These are phyloP conservation scores for Alternaria metachromatica DNA, from an alignment of 2,329 filamentous ascomycete genomes.

Conservation along the genomic window DNA sequence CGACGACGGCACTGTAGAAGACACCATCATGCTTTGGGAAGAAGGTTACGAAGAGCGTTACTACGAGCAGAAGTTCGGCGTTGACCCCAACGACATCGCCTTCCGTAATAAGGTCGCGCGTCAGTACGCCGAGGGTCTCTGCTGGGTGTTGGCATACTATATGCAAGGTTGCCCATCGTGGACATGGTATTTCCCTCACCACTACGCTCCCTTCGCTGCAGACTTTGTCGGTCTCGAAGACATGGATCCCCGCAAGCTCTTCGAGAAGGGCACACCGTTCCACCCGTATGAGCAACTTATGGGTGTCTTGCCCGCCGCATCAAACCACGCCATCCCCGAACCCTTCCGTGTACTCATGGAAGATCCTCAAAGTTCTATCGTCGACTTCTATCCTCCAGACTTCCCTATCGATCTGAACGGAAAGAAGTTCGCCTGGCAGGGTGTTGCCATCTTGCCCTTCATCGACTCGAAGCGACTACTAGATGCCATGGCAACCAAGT, in stretches of 20 bases:
- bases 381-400: constrained; percentile 96
- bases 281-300: constrained; percentile 96
- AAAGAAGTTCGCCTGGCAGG: constrained; percentile 99
- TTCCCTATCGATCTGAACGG: constrained; percentile 94
- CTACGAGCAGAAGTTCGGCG: constrained; percentile 95
- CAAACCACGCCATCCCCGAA: constrained; percentile 86
- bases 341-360: constrained; percentile 93
- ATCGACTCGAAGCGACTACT: constrained; percentile 91
- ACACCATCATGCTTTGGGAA: constrained; percentile 92
- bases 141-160: constrained; percentile 96
- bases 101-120: constrained; percentile 89
- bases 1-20: constrained; percentile 69
- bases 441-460: constrained; percentile 90
- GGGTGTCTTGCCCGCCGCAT: constrained; percentile 94
- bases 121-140: constrained; percentile 92
- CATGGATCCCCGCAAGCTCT: constrained; percentile 71
- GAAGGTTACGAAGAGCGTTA: constrained; percentile 94
- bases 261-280: constrained; percentile 84
- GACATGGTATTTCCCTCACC: constrained; percentile 99
- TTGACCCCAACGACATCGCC: constrained; percentile 77
- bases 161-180: constrained; percentile 98
- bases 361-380: constrained; percentile 84
- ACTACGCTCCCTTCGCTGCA: constrained; percentile 96
- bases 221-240: constrained; percentile 87
- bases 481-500: constrained; percentile 80